Percentiles rank a stretch among this genome's conserved stretches.
Conservation (phyloP, 768 basidiomycete species). For the Astraeus odoratus region DNA sequence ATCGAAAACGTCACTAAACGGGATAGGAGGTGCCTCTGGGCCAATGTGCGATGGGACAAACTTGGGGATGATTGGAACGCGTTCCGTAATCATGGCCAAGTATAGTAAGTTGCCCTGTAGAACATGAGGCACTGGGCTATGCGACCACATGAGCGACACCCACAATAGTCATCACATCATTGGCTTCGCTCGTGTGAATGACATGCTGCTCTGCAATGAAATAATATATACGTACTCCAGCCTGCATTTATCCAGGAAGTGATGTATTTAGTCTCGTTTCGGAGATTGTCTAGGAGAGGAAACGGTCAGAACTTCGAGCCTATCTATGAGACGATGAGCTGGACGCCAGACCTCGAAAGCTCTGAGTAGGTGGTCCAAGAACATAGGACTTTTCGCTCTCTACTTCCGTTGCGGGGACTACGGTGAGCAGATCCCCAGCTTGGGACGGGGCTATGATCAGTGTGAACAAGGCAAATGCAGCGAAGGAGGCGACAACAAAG, state of each 20-base stretch:
- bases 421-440: background rate
- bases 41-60: conserved; percentile 56
- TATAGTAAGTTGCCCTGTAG: conserved; percentile 53
- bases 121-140: conserved; percentile 14
- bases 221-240: conserved; percentile 47
- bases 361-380: conserved; percentile 45
- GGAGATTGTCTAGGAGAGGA: conserved; percentile 49
- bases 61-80: conserved; percentile 51
- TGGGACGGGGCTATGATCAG: background rate
- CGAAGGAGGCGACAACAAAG: conserved; percentile 25
- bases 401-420: background rate
- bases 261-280: conserved; percentile 56
- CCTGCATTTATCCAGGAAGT: conserved; percentile 74
- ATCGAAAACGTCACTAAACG: conserved; percentile 58
- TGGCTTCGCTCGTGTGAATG: conserved; percentile 37
- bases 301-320: too few relatives aligned
- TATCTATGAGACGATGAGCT: background rate
- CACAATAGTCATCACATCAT: conserved; percentile 73
- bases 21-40: conserved; percentile 40
- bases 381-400: conserved; percentile 11
- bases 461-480: conserved; percentile 6
- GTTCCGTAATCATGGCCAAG: conserved; percentile 49
- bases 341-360: conserved; percentile 45
- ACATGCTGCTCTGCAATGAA: too few relatives aligned
- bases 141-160: conserved; percentile 6